A percentile compares a stretch with the other conserved stretches of the same genome.
phyloP scores from a whole-genome alignment of 495 filamentous ascomycete species.

The Neurospora intermedia region DNA sequence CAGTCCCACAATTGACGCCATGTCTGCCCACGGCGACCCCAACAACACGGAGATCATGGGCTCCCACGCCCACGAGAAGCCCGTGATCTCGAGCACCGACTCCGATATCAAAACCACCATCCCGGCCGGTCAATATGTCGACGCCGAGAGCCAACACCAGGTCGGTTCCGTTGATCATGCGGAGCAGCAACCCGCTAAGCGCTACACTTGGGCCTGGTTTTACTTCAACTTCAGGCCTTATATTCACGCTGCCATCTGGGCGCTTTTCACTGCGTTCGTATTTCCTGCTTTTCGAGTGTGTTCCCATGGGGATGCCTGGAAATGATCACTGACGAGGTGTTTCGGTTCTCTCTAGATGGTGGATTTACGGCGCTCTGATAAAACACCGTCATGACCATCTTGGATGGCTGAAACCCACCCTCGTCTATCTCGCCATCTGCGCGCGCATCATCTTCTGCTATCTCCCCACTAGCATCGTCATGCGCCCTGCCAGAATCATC shows the following conservation, averaged over 20 bases:
- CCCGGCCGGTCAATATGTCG: not conserved
- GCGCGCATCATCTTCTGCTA: conserved; percentile 65
- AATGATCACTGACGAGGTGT: conserved; percentile 3
- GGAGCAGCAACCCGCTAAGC: not conserved
- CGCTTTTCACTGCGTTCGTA: conserved; percentile 18
- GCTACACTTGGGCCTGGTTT: not conserved
- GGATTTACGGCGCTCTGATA: conserved; percentile 69
- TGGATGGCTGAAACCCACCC: conserved; percentile 77
- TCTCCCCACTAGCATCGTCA: conserved; percentile 54
- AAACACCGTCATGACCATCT: conserved; percentile 62
- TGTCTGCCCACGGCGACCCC: not conserved
- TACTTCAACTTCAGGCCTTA: not conserved
- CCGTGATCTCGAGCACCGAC: not conserved
- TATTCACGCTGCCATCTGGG: conserved; percentile 5
- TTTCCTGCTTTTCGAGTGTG: not conserved
- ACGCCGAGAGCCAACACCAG: not conserved
- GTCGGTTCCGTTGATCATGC: not conserved
- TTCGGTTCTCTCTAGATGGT: conserved; percentile 50
- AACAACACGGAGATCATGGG: not conserved
- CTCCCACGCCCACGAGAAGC: not conserved
- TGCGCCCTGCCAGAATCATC: conserved; percentile 50
- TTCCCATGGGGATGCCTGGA: not conserved
- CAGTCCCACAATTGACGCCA: not conserved
- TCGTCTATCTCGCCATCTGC: conserved; percentile 66
- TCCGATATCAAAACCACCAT: not conserved